These are phyloP conservation scores for Sphagnurus paluster DNA, from an alignment of 1,284 basidiomycete genomes.

Conservation along the genomic window DNA sequence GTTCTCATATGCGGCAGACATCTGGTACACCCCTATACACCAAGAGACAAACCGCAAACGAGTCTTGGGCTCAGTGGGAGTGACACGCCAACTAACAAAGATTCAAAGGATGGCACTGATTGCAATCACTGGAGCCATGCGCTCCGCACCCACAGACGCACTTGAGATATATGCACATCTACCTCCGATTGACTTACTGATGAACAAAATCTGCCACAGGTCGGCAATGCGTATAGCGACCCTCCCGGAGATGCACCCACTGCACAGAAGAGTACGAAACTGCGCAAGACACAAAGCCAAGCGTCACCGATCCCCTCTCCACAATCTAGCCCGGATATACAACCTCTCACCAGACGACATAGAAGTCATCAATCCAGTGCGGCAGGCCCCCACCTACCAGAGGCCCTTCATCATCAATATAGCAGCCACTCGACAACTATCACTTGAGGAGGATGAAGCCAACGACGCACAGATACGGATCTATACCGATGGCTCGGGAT, in stretches of 20 bases:
- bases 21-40: slow-evolving; percentile 23
- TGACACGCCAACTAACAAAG: slow-evolving; percentile 19
- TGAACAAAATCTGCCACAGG: slow-evolving; percentile 26
- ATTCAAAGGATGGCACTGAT: slow-evolving; percentile 34
- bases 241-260: slow-evolving; percentile 33
- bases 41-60: not conserved
- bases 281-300: not conserved
- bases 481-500: slow-evolving; percentile 19
- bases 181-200: slow-evolving; percentile 24
- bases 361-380: slow-evolving; percentile 14
- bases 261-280: slow-evolving; percentile 17
- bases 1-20: slow-evolving; percentile 36
- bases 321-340: slow-evolving; percentile 13
- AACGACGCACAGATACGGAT: slow-evolving; percentile 11
- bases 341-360: slow-evolving; percentile 12
- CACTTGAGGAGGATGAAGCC: slow-evolving; percentile 7
- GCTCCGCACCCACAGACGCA: slow-evolving; percentile 31
- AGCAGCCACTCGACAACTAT: slow-evolving; percentile 7
- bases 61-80: slow-evolving; percentile 1
- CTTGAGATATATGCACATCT: slow-evolving; percentile 32
- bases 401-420: slow-evolving; percentile 8
- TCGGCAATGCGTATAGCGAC: slow-evolving; percentile 31
- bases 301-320: slow-evolving; percentile 2
- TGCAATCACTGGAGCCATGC: slow-evolving; percentile 33
- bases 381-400: not conserved